These are phyloP conservation scores for Cladorrhinum sp. DNA, from an alignment of 2,329 filamentous ascomycete species.

Conservation along the genomic window DNA sequence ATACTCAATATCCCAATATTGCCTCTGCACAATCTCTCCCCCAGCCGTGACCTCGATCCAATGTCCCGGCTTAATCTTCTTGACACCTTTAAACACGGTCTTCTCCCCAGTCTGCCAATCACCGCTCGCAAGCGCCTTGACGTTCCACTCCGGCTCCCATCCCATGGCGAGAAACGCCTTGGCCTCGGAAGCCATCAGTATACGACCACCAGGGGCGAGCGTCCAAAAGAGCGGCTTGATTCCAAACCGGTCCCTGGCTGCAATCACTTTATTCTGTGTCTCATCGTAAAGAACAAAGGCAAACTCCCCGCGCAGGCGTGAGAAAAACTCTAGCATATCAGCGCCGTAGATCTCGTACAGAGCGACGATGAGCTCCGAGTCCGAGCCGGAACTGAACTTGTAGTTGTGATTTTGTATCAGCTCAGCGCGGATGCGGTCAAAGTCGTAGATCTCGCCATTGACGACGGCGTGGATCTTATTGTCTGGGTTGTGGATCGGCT, in stretches of 20 bases:
- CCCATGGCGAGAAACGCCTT: constrained; percentile 52
- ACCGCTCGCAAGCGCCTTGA: constrained; percentile 41
- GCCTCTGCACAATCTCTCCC: constrained; percentile 37
- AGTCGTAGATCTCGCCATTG: constrained; percentile 59
- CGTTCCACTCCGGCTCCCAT: constrained; percentile 53
- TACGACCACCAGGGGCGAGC: constrained; percentile 28
- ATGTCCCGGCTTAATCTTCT: constrained; percentile 43
- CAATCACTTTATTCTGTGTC: constrained; percentile 41
- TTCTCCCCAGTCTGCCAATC: constrained; percentile 43
- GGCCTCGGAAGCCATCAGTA: constrained; percentile 51
- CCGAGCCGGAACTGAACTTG: constrained; percentile 44
- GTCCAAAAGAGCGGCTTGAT: constrained; percentile 58
- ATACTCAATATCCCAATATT: constrained; percentile 54
- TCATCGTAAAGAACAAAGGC: constrained; percentile 51
- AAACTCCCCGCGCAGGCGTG: constrained; percentile 53
- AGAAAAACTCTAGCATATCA: constrained; percentile 31
- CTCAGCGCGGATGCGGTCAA: constrained; percentile 42
- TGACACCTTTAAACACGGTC: constrained; percentile 50
- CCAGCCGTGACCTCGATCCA: constrained; percentile 39
- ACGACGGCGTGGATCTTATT: constrained; percentile 52
- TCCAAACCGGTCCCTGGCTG: constrained; percentile 52
- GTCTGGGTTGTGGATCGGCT: constrained; percentile 43
- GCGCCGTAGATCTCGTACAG: constrained; percentile 47
- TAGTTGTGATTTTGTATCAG: constrained; percentile 38
- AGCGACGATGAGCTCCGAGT: constrained; percentile 52